These are phyloP conservation scores for Lichina pygmaea DNA, from an alignment of 495 filamentous ascomycete species.

Conservation along the genomic window DNA sequence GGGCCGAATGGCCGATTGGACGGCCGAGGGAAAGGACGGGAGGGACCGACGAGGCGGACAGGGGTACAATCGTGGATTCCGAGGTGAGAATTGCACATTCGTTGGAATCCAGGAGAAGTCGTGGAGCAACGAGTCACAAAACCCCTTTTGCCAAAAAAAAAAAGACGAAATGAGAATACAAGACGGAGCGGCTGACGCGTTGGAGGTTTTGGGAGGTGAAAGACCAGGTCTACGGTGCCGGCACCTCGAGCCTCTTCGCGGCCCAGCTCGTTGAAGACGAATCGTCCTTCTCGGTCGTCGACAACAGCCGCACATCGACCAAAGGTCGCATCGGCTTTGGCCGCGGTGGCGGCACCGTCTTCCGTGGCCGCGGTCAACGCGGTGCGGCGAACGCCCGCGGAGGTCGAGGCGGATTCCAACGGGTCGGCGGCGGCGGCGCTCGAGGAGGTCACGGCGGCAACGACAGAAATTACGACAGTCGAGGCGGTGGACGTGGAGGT, in stretches of 20 bases:
- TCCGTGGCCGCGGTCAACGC: constrained; percentile 65
- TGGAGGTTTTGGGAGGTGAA: constrained; percentile 25
- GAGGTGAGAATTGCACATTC: constrained; percentile 29
- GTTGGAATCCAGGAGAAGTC: background rate
- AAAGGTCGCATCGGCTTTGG: constrained; percentile 75
- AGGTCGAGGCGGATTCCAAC: constrained; percentile 39
- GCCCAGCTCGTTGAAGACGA: constrained; percentile 85
- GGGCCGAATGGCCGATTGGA: constrained; percentile 98
- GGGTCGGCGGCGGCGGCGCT: constrained; percentile 29
- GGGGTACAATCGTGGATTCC: constrained; percentile 74
- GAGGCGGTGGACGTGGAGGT: constrained; percentile 21
- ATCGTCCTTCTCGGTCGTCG: constrained; percentile 90
- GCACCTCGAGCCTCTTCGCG: constrained; percentile 62
- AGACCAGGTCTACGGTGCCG: constrained; percentile 82
- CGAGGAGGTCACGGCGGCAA: constrained; percentile 25
- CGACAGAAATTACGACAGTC: constrained; percentile 29
- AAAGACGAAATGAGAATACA: background rate
- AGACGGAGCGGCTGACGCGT: background rate
- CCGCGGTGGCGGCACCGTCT: constrained; percentile 58
- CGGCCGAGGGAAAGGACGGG: constrained; percentile 66
- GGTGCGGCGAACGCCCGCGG: constrained; percentile 26
- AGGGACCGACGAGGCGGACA: constrained; percentile 50
- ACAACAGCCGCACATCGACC: constrained; percentile 60
- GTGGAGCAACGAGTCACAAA: background rate
- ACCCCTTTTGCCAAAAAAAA: background rate